phyloP scores from a whole-genome alignment of 2,329 filamentous ascomycete species.

The Colletotrichum sojae region DNA sequence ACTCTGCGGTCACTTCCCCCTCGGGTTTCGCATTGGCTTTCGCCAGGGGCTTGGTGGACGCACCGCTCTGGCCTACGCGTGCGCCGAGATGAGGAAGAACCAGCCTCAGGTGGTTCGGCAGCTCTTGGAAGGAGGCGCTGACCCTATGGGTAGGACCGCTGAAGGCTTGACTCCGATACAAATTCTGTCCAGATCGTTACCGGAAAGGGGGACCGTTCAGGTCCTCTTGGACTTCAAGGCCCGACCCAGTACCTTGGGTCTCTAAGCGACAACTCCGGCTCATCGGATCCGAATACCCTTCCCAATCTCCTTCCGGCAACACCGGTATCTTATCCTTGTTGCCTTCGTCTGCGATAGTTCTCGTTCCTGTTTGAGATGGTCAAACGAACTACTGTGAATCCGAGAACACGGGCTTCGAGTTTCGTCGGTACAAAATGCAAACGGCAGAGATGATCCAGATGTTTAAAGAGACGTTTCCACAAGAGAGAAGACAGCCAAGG shows the following conservation, averaged over 20 bases:
- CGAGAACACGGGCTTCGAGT: too few relatives aligned
- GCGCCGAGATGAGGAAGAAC: neutral
- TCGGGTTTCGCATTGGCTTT: neutral
- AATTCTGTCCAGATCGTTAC: neutral
- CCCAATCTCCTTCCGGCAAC: too few relatives aligned
- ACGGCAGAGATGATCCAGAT: too few relatives aligned
- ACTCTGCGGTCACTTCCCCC: neutral
- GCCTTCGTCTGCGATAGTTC: too few relatives aligned
- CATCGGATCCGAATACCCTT: too few relatives aligned
- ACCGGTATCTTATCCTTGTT: too few relatives aligned
- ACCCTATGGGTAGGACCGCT: constrained; percentile 1
- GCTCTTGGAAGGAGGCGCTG: constrained; percentile 4
- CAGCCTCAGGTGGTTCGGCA: neutral
- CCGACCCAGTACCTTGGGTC: constrained; percentile 20
- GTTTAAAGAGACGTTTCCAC: too few relatives aligned
- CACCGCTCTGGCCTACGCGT: neutral
- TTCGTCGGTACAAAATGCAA: too few relatives aligned
- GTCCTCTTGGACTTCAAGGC: constrained; percentile 39
- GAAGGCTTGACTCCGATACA: constrained; percentile 1
- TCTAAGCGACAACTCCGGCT: neutral
- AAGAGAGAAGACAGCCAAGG: too few relatives aligned
- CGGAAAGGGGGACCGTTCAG: constrained; percentile 5
- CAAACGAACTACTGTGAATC: too few relatives aligned
- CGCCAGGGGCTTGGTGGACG: neutral
- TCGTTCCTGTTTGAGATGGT: too few relatives aligned